Evolutionary conservation across 164 flowering plant genomes (phyloP).

Genomic region (Brasenia schreberi): DNA sequence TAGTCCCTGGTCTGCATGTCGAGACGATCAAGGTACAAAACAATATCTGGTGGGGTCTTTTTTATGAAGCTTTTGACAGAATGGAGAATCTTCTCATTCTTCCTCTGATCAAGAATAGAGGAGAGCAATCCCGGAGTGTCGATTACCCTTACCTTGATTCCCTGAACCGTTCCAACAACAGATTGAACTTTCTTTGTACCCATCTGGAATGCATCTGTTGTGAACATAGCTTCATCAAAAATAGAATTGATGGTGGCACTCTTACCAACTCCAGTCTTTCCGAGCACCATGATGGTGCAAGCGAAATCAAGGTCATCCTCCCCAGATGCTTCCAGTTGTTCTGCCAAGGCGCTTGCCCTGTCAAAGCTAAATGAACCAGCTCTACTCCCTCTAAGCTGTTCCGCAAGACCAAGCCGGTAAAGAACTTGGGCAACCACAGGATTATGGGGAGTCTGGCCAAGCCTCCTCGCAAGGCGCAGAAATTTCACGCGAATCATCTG

Average conservation of each 20-base stretch:
- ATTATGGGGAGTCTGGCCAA: slow-evolving; percentile 99
- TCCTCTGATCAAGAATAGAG: slow-evolving; percentile 70
- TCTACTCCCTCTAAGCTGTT: slow-evolving; percentile 79
- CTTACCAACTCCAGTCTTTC: slow-evolving; percentile 95
- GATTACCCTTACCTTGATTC: slow-evolving; percentile 80
- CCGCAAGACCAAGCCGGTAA: slow-evolving; percentile 90
- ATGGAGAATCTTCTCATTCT: slow-evolving; percentile 71
- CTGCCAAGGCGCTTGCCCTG: slow-evolving; percentile 98
- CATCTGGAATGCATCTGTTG: slow-evolving; percentile 72
- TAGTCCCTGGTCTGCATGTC: slow-evolving; percentile 81
- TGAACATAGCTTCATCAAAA: slow-evolving; percentile 75
- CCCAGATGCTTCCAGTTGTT: slow-evolving; percentile 87
- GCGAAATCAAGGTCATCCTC: slow-evolving; percentile 87
- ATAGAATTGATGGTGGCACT: slow-evolving; percentile 98
- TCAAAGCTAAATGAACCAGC: slow-evolving; percentile 92
- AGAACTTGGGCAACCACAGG: slow-evolving; percentile 97
- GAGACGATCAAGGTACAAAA: slow-evolving; percentile 86
- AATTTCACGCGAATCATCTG: slow-evolving; percentile 97
- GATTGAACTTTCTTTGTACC: slow-evolving; percentile 92
- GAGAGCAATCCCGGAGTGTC: slow-evolving; percentile 95
- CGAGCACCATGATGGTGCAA: slow-evolving; percentile 94
- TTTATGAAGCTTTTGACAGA: slow-evolving; percentile 74
- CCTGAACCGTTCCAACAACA: slow-evolving; percentile 91
- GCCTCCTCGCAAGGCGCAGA: slow-evolving; percentile 90
- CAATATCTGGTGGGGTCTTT: slow-evolving; percentile 91